These are phyloP conservation scores for Pythium vanterpoolii DNA, from an alignment of 352 stramenopile genomes.

Conservation along the genomic window DNA sequence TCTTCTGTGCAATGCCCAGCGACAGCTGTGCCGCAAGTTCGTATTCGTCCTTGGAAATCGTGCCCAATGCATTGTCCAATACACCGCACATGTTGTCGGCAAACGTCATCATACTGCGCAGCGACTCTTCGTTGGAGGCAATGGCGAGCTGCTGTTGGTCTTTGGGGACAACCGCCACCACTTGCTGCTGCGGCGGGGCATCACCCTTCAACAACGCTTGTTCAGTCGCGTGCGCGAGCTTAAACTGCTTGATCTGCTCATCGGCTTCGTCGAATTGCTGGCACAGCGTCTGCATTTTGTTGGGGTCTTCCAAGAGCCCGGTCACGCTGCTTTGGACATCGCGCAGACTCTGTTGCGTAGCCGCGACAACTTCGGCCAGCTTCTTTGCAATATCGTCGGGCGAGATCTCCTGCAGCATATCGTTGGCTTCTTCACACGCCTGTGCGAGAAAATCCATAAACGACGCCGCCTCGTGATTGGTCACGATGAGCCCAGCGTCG, in stretches of 20 bases:
- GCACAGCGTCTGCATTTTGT: constrained; percentile 56
- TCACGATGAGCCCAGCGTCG: constrained; percentile 1
- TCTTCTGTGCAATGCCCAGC: constrained; percentile 66
- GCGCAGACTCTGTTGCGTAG: constrained; percentile 65
- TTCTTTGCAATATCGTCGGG: constrained; percentile 48
- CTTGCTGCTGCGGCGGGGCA: background rate
- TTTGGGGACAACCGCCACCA: background rate
- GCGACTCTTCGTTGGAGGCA: constrained; percentile 53
- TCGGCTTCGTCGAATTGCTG: constrained; percentile 51
- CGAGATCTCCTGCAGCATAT: constrained; percentile 44
- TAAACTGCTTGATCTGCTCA: constrained; percentile 33
- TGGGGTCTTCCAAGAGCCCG: constrained; percentile 57
- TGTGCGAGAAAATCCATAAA: constrained; percentile 68
- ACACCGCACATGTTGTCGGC: constrained; percentile 71
- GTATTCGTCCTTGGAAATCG: constrained; percentile 73
- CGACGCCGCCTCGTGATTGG: constrained; percentile 30
- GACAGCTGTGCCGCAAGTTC: constrained; percentile 63
- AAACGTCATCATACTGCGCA: constrained; percentile 73
- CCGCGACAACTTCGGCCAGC: constrained; percentile 50
- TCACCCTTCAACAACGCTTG: constrained; percentile 9
- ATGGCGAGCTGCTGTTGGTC: constrained; percentile 21
- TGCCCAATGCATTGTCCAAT: constrained; percentile 69
- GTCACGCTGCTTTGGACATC: constrained; percentile 49
- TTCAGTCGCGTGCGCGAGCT: constrained; percentile 28
- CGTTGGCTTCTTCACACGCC: constrained; percentile 59